phyloP scores from a whole-genome alignment of 1,139 yeast species.

The Hyphopichia pseudoburtonii region DNA sequence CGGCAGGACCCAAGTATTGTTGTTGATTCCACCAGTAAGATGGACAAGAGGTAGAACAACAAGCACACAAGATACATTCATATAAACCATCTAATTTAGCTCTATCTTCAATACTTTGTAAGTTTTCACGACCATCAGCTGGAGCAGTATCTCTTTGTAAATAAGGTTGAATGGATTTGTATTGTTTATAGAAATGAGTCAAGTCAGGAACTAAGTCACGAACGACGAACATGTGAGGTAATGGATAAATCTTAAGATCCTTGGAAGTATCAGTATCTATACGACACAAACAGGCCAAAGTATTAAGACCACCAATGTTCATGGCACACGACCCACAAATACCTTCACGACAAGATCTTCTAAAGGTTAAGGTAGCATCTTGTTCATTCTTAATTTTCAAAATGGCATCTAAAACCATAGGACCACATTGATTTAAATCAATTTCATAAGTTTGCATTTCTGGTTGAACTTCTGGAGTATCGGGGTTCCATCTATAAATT shows the following conservation, averaged over 20 bases:
- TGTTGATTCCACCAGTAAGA: constrained; percentile 99
- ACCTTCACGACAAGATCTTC: constrained; percentile 99
- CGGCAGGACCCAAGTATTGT: constrained; percentile 98
- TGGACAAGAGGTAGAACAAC: constrained; percentile 99
- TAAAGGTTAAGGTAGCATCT: constrained; percentile 90
- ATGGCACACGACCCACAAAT: constrained; percentile 99
- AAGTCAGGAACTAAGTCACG: constrained; percentile 97
- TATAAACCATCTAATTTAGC: constrained; percentile 95
- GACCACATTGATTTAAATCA: constrained; percentile 91
- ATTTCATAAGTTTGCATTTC: constrained; percentile 77
- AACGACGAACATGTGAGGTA: constrained; percentile 98
- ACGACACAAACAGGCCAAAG: constrained; percentile 94
- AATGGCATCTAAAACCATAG: constrained; percentile 96
- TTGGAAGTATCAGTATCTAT: constrained; percentile 77
- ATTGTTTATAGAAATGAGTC: constrained; percentile 97
- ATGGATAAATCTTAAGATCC: constrained; percentile 87
- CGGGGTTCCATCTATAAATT: constrained; percentile 98
- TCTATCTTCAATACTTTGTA: constrained; percentile 91
- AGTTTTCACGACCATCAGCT: constrained; percentile 88
- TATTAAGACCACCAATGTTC: constrained; percentile 98
- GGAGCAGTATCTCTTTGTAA: constrained; percentile 83
- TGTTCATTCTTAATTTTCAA: constrained; percentile 94
- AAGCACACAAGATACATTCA: constrained; percentile 97
- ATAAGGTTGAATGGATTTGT: constrained; percentile 96
- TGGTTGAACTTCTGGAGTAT: constrained; percentile 92